phyloP scores from a whole-genome alignment of 768 basidiomycete species.

The Infundibulicybe gibba region DNA sequence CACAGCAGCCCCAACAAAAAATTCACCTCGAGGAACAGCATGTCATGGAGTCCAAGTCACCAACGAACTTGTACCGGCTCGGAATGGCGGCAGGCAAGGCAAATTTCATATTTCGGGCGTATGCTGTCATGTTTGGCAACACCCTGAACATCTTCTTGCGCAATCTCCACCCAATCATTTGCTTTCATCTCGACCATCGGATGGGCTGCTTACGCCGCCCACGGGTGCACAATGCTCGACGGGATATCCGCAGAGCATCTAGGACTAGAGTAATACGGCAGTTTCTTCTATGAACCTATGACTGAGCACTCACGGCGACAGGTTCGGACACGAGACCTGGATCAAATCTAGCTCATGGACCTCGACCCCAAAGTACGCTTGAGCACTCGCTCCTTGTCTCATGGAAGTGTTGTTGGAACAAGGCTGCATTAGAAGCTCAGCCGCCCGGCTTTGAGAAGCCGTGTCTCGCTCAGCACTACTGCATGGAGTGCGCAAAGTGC shows the following conservation, averaged over 20 bases:
- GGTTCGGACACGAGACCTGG: constrained; percentile 80
- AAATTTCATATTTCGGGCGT: too few species aligned
- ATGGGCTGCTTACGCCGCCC: constrained; percentile 86
- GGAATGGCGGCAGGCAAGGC: too few species aligned
- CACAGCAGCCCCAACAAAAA: too few species aligned
- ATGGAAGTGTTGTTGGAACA: too few species aligned
- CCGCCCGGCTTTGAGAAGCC: constrained; percentile 85
- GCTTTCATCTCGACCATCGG: too few species aligned
- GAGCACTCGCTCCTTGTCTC: neutral
- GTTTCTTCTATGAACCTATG: constrained; percentile 1
- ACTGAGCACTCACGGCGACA: constrained; percentile 19
- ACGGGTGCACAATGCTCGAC: constrained; percentile 77
- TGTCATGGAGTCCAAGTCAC: too few species aligned
- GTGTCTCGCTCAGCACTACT: constrained; percentile 89
- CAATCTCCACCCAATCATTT: too few species aligned
- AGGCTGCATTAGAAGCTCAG: constrained; percentile 80
- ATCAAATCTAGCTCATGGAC: constrained; percentile 92
- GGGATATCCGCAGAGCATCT: constrained; percentile 86
- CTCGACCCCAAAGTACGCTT: constrained; percentile 70
- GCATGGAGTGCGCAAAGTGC: too few species aligned
- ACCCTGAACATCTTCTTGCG: too few species aligned
- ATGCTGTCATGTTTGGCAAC: too few species aligned
- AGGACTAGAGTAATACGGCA: constrained; percentile 64
- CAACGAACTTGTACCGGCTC: too few species aligned
- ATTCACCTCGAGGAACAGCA: too few species aligned